A percentile compares a stretch with the other conserved stretches of the same genome.
phyloP scores from a whole-genome alignment of 2,329 filamentous ascomycete genomes.

The Coniochaeta pulveracea region DNA sequence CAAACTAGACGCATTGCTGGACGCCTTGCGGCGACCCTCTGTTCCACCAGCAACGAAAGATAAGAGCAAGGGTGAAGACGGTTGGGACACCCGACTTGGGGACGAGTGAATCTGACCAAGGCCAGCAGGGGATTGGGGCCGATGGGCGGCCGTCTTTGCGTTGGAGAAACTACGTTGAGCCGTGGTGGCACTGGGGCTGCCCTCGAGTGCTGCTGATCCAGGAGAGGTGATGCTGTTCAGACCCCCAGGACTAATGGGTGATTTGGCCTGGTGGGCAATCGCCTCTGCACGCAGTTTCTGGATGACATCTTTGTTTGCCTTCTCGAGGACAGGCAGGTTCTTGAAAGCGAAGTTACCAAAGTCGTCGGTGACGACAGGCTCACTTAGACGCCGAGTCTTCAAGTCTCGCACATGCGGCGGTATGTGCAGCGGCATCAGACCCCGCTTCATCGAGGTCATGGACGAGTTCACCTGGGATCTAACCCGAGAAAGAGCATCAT shows the following conservation, averaged over 20 bases:
- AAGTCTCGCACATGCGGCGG: slow-evolving; percentile 90
- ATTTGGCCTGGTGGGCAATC: slow-evolving; percentile 54
- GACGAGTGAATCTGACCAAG: slow-evolving; percentile 74
- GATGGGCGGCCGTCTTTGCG: slow-evolving; percentile 62
- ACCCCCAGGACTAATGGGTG: slow-evolving; percentile 31
- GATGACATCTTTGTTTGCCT: slow-evolving; percentile 97
- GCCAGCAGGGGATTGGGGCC: slow-evolving; percentile 78
- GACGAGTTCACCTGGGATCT: slow-evolving; percentile 77
- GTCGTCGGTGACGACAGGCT: slow-evolving; percentile 80
- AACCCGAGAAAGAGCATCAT: slow-evolving; percentile 86
- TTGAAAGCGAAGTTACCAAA: slow-evolving; percentile 97
- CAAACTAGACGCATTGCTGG: slow-evolving; percentile 74
- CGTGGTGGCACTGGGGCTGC: slow-evolving; percentile 72
- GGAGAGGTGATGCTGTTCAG: slow-evolving; percentile 40
- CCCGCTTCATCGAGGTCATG: slow-evolving; percentile 82
- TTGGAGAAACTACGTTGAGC: slow-evolving; percentile 75
- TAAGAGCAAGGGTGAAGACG: slow-evolving; percentile 86
- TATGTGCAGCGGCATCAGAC: slow-evolving; percentile 90
- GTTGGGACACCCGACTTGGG: slow-evolving; percentile 66
- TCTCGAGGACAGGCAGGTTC: slow-evolving; percentile 90
- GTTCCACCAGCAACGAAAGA: slow-evolving; percentile 81
- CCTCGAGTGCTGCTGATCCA: slow-evolving; percentile 63
- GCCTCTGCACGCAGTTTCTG: slow-evolving; percentile 91
- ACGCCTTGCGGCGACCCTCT: slow-evolving; percentile 78
- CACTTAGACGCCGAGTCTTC: slow-evolving; percentile 78